These are phyloP conservation scores for Dioscorea dumetorum DNA, from an alignment of 106 monocot genomes.

Conservation along the genomic window DNA sequence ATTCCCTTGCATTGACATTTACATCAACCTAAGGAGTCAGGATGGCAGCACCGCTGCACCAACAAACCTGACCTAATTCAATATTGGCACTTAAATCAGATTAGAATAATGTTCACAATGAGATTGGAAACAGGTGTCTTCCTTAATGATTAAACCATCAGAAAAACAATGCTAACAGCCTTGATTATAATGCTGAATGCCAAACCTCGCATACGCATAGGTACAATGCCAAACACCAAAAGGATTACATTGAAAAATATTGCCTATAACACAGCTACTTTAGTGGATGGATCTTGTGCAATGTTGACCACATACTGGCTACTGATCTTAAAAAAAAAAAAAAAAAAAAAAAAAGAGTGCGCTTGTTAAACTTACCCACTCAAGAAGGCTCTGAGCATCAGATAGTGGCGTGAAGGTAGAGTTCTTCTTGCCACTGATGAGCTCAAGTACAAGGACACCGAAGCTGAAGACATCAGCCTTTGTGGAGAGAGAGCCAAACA, in stretches of 20 bases:
- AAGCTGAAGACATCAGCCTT: constrained; percentile 84
- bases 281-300: not conserved
- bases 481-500: constrained; percentile 58
- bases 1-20: too few species aligned
- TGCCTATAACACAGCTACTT: not conserved
- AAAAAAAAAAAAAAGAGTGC: not conserved
- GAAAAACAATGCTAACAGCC: not conserved
- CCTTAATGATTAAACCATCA: too few species aligned
- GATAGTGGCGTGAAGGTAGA: constrained; percentile 24
- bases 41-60: too few species aligned
- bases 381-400: constrained; percentile 50
- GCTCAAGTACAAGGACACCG: constrained; percentile 61
- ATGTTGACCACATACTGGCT: not conserved
- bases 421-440: constrained; percentile 59
- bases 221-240: not conserved
- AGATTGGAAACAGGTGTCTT: too few species aligned
- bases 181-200: not conserved
- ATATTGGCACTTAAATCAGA: too few species aligned
- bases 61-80: too few species aligned
- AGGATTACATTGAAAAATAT: not conserved
- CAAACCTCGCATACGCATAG: not conserved
- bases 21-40: too few species aligned
- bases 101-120: too few species aligned
- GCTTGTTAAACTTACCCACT: constrained; percentile 39
- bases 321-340: not conserved